Evolutionary conservation across 768 basidiomycete species (phyloP), one percentile per base, ranked within the genome.

Genomic region (Leccinum subgranulosum): DNA sequence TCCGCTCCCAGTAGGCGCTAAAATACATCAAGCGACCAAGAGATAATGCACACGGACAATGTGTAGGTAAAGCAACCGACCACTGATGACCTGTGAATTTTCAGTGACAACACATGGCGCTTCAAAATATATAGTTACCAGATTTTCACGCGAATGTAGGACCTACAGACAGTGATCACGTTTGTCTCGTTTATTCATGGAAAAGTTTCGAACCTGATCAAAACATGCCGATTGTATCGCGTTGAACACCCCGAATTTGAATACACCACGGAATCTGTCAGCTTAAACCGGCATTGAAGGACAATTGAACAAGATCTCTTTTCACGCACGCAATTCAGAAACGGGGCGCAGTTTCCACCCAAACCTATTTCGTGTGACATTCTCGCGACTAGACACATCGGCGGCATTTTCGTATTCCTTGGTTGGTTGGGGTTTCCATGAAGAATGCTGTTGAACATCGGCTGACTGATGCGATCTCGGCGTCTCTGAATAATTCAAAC

Each of bases 1-100:
- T 28, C 97, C 97, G 51, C 92, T 92, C 28, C 95, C 94, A 14
- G 97, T 98, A 0, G 97, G 97, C 3, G 96, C 95, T 93, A 67
- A 11, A 51, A 50, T 25, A 46, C 46, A 58, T 49, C 51, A 50
- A 66, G 45, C 19, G 9, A 60, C 25, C 27, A 8, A 66, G 39
- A 23, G 15, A 60, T 28, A 17, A 7, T 36, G 31, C 33, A 34
- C 2, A 23, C 21, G 17, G 31, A 45, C 21, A 60, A 43, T 21
- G 45, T 48, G 34, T 53, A 56, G 61, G 41, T 51, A 19, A 41
- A 15, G 19, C 51, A 47, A 63, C 65, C 29, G 71, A 90, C 86
- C 88, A 64, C 87, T 89, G 48, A 91, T 80, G 54, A 91, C 84
- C 90, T 92, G 50, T 5, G 23, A 34, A 41, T 8, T 23, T 62